These are phyloP conservation scores for Nothophytophthora sp. DNA, from an alignment of 352 stramenopile genomes.

Conservation along the genomic window DNA sequence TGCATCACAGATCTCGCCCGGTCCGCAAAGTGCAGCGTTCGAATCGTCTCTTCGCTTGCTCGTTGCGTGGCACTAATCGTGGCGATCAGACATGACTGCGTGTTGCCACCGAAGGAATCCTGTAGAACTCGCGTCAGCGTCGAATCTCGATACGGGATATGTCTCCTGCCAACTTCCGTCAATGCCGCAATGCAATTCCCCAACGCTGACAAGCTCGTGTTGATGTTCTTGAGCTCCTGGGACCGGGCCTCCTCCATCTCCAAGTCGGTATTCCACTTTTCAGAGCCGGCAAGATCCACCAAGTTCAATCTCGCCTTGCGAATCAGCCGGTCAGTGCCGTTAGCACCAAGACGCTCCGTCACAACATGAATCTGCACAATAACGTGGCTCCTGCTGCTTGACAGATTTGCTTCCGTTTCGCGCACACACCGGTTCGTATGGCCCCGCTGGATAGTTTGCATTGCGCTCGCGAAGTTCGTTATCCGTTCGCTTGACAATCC, in stretches of 20 bases:
- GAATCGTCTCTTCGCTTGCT: conserved; percentile 67
- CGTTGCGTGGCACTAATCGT: conserved; percentile 53
- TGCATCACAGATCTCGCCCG: conserved; percentile 76
- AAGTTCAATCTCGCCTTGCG: conserved; percentile 68
- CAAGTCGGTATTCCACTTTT: conserved; percentile 85
- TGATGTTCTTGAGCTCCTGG: conserved; percentile 90
- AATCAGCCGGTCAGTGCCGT: conserved; percentile 36
- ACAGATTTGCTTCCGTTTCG: conserved; percentile 86
- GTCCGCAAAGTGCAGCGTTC: conserved; percentile 81
- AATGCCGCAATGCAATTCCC: conserved; percentile 92
- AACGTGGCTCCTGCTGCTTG: conserved; percentile 89
- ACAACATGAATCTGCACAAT: conserved; percentile 90
- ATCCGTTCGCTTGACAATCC: conserved; percentile 59
- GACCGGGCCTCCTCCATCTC: conserved; percentile 74
- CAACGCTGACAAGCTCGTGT: conserved; percentile 88
- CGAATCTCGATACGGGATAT: conserved; percentile 92
- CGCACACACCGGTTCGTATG: conserved; percentile 66
- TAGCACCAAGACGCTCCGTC: conserved; percentile 26
- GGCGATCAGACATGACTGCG: conserved; percentile 69
- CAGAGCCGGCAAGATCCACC: conserved; percentile 76
- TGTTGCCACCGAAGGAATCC: conserved; percentile 80
- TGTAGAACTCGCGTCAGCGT: conserved; percentile 89
- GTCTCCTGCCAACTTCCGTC: conserved; percentile 70
- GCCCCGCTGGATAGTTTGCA: conserved; percentile 53
- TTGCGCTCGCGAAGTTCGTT: conserved; percentile 40